These are phyloP conservation scores for Zelopaecilomyces penicillatus DNA, from an alignment of 2,329 filamentous ascomycete genomes.

Conservation along the genomic window DNA sequence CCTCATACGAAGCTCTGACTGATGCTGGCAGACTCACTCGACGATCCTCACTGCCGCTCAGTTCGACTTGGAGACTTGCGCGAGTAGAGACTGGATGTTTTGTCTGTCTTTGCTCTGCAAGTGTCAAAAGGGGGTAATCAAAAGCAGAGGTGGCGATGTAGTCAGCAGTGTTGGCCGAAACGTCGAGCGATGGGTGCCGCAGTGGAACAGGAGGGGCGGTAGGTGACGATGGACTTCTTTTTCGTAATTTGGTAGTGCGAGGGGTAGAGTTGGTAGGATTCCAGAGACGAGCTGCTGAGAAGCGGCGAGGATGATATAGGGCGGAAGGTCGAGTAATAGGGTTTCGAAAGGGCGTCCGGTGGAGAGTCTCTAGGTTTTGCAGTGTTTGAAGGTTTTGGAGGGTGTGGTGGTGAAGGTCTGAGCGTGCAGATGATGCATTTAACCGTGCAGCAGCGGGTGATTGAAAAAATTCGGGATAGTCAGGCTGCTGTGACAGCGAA, in stretches of 20 bases:
- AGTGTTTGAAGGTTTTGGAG: constrained; percentile 1
- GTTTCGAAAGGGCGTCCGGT: constrained; percentile 33
- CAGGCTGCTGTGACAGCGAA: constrained; percentile 23
- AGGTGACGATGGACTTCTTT: constrained; percentile 44
- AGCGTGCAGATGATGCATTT: background rate
- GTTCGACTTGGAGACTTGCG: constrained; percentile 44
- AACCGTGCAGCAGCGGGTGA: constrained; percentile 1
- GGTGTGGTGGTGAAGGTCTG: background rate
- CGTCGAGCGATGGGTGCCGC: constrained; percentile 34
- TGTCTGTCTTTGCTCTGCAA: constrained; percentile 41
- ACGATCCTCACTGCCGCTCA: constrained; percentile 34
- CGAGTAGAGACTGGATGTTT: constrained; percentile 35
- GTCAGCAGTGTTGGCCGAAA: constrained; percentile 27
- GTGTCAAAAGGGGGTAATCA: constrained; percentile 43
- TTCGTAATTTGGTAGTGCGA: constrained; percentile 26
- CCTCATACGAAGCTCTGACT: constrained; percentile 46
- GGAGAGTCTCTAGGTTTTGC: background rate
- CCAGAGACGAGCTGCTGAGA: constrained; percentile 46
- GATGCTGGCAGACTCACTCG: constrained; percentile 47
- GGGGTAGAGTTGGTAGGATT: constrained; percentile 54
- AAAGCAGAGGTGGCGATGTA: constrained; percentile 31
- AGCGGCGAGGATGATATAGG: constrained; percentile 17
- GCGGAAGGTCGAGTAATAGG: constrained; percentile 20
- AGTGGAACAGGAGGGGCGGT: constrained; percentile 45
- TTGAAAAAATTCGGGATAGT: constrained; percentile 15